Evolutionary conservation across 441 rosid species (phyloP).

Genomic region (Macaranga tanarius): DNA sequence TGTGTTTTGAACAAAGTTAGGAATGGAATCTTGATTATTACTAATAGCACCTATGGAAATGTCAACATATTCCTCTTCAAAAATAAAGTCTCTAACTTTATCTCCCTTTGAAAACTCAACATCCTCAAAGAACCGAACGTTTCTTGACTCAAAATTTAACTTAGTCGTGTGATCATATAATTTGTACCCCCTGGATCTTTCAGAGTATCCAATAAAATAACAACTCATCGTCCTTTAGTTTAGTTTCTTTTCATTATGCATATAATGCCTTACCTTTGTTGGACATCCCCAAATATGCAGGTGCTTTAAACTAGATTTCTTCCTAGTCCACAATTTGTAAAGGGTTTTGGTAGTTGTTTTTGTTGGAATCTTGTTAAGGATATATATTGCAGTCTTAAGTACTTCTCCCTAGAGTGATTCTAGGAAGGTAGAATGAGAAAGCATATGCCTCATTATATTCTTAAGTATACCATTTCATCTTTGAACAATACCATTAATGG

Average conservation of each 20-base stretch:
- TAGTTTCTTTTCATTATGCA: background rate
- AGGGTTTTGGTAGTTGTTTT: conserved; percentile 1
- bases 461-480: background rate
- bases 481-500: background rate
- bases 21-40: too few species aligned
- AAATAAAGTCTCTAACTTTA: too few species aligned
- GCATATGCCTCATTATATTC: background rate
- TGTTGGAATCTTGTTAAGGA: background rate
- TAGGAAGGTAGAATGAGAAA: background rate
- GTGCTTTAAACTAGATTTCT: background rate
- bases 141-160: background rate
- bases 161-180: background rate
- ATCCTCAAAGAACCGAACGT: too few species aligned
- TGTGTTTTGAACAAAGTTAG: background rate
- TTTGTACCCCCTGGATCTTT: background rate
- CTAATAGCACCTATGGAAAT: too few species aligned
- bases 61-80: too few species aligned
- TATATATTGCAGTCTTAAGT: background rate
- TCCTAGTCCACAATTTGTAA: conserved; percentile 16
- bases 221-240: background rate
- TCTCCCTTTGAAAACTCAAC: too few species aligned
- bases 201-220: background rate
- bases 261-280: background rate
- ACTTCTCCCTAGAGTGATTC: conserved; percentile 8
- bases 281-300: background rate